Conservation (phyloP, 306 rosid species). For the Lathyrus oleraceus region DNA sequence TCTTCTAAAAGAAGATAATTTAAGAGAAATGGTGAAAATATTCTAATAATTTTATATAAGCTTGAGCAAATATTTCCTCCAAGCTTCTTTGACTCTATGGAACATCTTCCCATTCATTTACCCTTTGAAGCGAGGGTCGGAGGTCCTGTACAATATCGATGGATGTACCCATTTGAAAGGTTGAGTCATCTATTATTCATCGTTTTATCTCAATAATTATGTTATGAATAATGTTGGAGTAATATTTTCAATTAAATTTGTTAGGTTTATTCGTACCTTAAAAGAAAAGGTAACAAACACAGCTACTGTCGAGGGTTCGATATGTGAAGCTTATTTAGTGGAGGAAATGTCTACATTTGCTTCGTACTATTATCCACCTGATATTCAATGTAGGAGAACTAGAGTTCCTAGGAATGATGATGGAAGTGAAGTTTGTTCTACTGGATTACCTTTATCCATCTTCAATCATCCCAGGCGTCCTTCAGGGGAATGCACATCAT, state of each 20-base stretch:
- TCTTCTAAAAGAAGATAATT: background rate
- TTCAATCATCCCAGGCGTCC: background rate
- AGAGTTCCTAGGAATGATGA: slow-evolving; percentile 11
- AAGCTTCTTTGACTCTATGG: background rate
- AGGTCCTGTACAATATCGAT: background rate
- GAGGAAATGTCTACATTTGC: background rate
- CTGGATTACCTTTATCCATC: background rate
- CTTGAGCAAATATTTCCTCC: slow-evolving; percentile 1
- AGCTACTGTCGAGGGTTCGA: background rate
- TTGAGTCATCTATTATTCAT: too few relatives aligned
- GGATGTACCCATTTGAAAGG: background rate
- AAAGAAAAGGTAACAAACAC: background rate
- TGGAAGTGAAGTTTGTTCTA: background rate
- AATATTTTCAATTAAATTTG: too few relatives aligned
- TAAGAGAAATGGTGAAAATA: background rate
- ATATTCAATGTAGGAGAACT: slow-evolving; percentile 3
- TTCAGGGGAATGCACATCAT: background rate
- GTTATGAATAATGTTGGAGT: too few relatives aligned
- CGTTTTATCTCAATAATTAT: too few relatives aligned
- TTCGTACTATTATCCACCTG: background rate
- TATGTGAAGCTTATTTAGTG: background rate
- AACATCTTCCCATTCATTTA: background rate
- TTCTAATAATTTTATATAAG: background rate
- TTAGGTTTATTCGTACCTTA: background rate
- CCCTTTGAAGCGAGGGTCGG: background rate